Base-by-base conservation (phyloP, 768 basidiomycete genomes). In the Kwoniella sp. region DNA sequence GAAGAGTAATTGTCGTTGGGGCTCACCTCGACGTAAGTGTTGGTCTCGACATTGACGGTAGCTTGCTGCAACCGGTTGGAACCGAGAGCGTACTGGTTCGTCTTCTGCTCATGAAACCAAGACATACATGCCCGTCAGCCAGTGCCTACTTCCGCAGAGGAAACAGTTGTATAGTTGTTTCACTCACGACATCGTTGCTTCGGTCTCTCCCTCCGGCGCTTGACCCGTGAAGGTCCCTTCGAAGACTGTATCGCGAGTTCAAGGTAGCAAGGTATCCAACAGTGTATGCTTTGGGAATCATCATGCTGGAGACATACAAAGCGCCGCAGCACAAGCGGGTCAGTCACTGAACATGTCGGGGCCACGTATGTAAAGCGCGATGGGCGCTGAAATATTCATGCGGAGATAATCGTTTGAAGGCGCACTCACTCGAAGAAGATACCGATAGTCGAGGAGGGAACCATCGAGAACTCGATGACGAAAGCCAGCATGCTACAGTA, bases 401-500 rank as follows among this genome's bases (percentile, higher is more conserved):
- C 52, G 13, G 29, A 7, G 4, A 23, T 38, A 30, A 20, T 7
- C 17, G 8, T 20, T 7, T 20, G 34, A 34, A 7, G 7, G 47
- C 50, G 17, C 2, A 65, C 63, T 65, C 37, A 65, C 63, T 65
- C 48, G 50, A 65, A 58, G 45, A 65, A 65, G 23, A 59, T 50
- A 55, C 56, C 56, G n/a, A 59, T 26, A 22, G 57, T 51, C 1
- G 56, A 59, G 7, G 45, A 12, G 2, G 63, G 56, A 17, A 28
- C 4, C 34, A 65, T 59, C 8, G 57, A 58, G 41, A 65, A 31
- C 48, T 65, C 48, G 29, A 65, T 45, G n/a, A 58, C 30, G 31
- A 58, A 65, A 1, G 48, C 59, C 8, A 28, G 12, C 59, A 60
- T 60, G 34, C 59, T 60, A 26, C 3, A 31, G 1, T 22, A 48